These are phyloP conservation scores for Paramecium tetraurelia DNA, from an alignment of 73 alveolate species.

Conservation along the genomic window DNA sequence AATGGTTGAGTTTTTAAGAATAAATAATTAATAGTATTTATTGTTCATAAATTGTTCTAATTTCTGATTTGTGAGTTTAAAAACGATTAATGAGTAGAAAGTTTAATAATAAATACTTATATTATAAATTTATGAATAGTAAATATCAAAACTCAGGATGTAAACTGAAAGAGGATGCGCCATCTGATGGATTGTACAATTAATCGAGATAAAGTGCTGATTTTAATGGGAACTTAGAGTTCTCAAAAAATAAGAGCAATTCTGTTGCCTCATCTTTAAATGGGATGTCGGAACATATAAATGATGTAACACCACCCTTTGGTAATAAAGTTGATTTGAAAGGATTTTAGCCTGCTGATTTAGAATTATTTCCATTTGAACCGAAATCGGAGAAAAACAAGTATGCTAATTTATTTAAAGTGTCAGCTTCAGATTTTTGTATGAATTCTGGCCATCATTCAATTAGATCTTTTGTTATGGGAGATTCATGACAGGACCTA, in stretches of 20 bases:
- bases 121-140: background rate
- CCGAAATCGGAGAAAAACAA: background rate
- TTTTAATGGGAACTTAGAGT: slow-evolving; percentile 18
- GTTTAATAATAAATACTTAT: background rate
- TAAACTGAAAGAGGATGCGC: background rate
- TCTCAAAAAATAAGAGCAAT: background rate
- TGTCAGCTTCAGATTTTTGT: background rate
- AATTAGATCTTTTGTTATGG: slow-evolving; percentile 63
- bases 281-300: background rate
- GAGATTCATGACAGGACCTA: slow-evolving; percentile 68
- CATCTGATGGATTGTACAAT: background rate
- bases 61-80: background rate
- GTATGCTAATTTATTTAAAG: background rate
- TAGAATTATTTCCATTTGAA: background rate
- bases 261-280: slow-evolving; percentile 15
- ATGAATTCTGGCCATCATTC: slow-evolving; percentile 68
- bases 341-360: background rate
- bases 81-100: background rate
- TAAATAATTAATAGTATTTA: background rate
- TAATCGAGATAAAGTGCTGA: background rate
- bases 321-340: background rate
- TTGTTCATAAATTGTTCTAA: background rate
- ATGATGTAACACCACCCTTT: slow-evolving; percentile 33
- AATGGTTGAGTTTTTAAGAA: background rate
- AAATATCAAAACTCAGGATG: slow-evolving; percentile 23